phyloP scores from a whole-genome alignment of 75 land plant genomes.

The Cryptomeria japonica region DNA sequence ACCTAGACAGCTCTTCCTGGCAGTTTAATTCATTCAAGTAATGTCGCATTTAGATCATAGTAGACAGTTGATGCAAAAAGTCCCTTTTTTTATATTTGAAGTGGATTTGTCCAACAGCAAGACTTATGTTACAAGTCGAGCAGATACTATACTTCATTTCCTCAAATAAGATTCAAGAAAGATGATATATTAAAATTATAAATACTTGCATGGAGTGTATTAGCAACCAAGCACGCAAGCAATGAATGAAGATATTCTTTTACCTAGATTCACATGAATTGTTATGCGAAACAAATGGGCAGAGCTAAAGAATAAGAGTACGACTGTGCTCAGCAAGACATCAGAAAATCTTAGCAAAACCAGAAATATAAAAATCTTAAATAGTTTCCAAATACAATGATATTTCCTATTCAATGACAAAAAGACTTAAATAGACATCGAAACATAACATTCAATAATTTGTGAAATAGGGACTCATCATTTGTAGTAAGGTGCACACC shows the following conservation, averaged over 20 bases:
- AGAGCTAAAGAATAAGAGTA: background rate
- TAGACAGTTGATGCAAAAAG: background rate
- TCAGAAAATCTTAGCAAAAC: background rate
- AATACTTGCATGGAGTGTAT: background rate
- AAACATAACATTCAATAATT: background rate
- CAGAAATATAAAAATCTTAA: background rate
- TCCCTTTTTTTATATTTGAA: background rate
- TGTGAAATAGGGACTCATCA: background rate
- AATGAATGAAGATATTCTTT: background rate
- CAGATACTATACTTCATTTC: background rate
- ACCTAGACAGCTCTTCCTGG: slow-evolving; percentile 63
- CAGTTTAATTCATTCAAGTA: slow-evolving; percentile 1
- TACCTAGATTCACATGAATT: background rate
- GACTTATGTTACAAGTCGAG: background rate
- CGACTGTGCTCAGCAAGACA: background rate
- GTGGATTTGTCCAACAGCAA: background rate
- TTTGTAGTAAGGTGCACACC: background rate
- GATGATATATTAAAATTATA: background rate
- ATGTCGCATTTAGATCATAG: slow-evolving; percentile 11
- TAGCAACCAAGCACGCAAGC: background rate
- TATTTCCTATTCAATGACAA: background rate
- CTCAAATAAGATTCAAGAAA: background rate
- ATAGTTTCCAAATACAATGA: background rate
- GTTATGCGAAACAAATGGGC: background rate
- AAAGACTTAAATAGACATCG: background rate